These are phyloP conservation scores for Lasiodiplodia sp. DNA, from an alignment of 2,329 filamentous ascomycete genomes.

Conservation along the genomic window DNA sequence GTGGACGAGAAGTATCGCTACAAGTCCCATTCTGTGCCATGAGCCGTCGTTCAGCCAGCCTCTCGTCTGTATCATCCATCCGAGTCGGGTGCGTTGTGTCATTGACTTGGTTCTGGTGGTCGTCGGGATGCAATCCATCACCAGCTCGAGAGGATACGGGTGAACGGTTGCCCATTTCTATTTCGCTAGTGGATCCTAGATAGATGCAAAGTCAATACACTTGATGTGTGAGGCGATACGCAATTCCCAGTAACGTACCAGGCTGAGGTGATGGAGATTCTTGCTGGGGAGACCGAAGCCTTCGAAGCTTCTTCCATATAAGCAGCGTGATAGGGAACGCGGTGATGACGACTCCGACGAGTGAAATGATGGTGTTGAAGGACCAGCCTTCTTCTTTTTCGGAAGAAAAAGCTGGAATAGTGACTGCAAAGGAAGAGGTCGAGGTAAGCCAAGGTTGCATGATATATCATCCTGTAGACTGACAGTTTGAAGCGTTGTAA, in stretches of 20 bases:
- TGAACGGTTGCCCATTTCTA: neutral
- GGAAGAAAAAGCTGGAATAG: neutral
- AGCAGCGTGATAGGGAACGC: too few species aligned
- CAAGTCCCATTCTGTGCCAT: too few species aligned
- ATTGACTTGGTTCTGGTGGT: too few species aligned
- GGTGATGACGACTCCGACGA: neutral
- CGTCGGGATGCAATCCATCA: too few species aligned
- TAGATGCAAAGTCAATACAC: neutral
- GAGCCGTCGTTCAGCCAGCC: too few species aligned
- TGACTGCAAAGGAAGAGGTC: neutral
- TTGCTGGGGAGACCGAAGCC: neutral
- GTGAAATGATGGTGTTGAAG: neutral
- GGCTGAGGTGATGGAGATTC: neutral
- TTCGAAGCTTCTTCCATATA: neutral
- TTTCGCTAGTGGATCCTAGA: neutral
- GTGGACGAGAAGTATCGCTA: too few species aligned
- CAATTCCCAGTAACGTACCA: neutral
- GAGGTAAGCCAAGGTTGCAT: neutral
- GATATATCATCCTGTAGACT: neutral
- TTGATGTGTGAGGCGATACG: neutral
- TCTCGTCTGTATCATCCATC: too few species aligned
- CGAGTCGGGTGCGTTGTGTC: too few species aligned
- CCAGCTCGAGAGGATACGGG: too few species aligned
- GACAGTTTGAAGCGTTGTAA: neutral
- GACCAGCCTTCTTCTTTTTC: neutral